Evolutionary conservation across 2,329 filamentous ascomycete species (phyloP).

Genomic region (Colletotrichum sp.): DNA sequence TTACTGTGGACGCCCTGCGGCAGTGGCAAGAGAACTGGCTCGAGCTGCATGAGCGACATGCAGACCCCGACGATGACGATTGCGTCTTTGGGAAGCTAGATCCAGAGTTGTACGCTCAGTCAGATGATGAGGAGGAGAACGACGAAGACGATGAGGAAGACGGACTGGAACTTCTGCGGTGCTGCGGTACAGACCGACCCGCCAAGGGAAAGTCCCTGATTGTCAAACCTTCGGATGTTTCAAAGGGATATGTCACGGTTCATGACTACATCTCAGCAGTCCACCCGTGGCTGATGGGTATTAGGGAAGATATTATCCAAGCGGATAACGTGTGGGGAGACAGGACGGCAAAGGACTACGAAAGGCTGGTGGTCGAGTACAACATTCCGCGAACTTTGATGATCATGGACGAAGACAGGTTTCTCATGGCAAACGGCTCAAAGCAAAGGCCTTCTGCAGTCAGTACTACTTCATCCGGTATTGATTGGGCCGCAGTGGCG

Average conservation of each 20-base stretch:
- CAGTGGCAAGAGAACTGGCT: background rate
- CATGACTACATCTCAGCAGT: background rate
- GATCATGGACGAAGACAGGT: background rate
- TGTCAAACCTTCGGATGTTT: background rate
- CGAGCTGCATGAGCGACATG: background rate
- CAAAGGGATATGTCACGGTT: background rate
- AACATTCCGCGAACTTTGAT: slow-evolving; percentile 20
- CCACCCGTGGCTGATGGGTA: background rate
- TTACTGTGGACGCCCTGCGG: background rate
- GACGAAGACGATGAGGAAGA: background rate
- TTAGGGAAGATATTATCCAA: background rate
- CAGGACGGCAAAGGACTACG: slow-evolving; percentile 18
- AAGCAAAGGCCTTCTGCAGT: background rate
- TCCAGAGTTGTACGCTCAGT: background rate
- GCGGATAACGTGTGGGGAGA: background rate
- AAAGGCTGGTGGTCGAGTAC: slow-evolving; percentile 8
- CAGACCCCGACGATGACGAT: background rate
- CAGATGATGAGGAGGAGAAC: background rate
- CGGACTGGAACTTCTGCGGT: background rate
- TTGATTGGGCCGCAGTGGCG: background rate
- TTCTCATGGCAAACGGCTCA: background rate
- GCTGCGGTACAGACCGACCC: background rate
- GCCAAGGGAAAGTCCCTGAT: background rate
- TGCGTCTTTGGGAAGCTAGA: background rate
- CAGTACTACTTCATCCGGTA: background rate